Evolutionary conservation across 768 basidiomycete genomes (phyloP).

Genomic region (Brasilioporus rufonigricans): DNA sequence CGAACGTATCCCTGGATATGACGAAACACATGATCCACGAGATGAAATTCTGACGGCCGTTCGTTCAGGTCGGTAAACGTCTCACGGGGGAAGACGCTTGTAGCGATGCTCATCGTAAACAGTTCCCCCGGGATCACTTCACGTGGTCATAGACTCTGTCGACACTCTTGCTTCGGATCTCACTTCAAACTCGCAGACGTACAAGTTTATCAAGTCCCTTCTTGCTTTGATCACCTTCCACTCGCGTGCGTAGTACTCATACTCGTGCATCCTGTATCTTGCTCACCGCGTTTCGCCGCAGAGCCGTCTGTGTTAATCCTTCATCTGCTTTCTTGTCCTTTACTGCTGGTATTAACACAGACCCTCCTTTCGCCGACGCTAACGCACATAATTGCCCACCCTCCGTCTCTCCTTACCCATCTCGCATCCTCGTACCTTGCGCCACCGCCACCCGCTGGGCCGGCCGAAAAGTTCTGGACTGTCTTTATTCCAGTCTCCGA

Average conservation of each 20-base stretch:
- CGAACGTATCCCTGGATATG: constrained; percentile 52
- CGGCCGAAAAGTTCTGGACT: constrained; percentile 75
- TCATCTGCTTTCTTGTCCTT: constrained; percentile 50
- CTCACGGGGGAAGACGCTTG: not conserved
- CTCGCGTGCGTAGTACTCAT: constrained; percentile 40
- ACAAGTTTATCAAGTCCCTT: constrained; percentile 49
- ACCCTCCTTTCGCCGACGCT: constrained; percentile 65
- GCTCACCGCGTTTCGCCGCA: constrained; percentile 22
- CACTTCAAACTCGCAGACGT: constrained; percentile 51
- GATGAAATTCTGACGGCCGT: constrained; percentile 42
- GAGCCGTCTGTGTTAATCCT: constrained; percentile 59
- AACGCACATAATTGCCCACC: constrained; percentile 64
- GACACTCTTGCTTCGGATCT: constrained; percentile 63
- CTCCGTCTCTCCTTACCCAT: constrained; percentile 64
- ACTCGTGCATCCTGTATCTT: not conserved
- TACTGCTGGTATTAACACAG: constrained; percentile 55
- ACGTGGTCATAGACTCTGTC: constrained; percentile 69
- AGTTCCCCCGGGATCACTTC: constrained; percentile 49
- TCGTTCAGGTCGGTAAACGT: constrained; percentile 33
- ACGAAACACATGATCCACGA: constrained; percentile 34
- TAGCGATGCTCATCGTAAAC: constrained; percentile 9
- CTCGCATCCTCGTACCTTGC: constrained; percentile 70
- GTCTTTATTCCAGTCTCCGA: constrained; percentile 71
- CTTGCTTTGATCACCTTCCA: constrained; percentile 44
- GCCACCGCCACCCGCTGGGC: constrained; percentile 61